Percentiles rank a stretch among this genome's conserved stretches.
phyloP scores from a whole-genome alignment of 371 early-diverging fungal species.

The Mortierella sp. region DNA sequence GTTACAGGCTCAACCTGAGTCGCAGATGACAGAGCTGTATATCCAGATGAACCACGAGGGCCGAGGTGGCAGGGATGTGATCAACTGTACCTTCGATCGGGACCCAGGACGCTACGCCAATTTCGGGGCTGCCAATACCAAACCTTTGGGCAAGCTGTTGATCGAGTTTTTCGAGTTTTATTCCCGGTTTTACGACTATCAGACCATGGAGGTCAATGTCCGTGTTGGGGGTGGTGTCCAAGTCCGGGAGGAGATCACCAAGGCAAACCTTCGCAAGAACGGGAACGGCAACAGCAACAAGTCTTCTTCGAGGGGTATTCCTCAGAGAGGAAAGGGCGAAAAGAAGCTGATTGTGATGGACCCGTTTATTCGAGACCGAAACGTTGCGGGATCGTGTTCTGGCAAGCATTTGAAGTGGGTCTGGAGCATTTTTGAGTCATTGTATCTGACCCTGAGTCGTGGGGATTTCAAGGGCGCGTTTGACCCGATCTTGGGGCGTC shows the following conservation, averaged over 20 bases:
- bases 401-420: slow-evolving; percentile 26
- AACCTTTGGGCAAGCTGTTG: slow-evolving; percentile 46
- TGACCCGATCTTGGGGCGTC: slow-evolving; percentile 4
- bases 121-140: slow-evolving; percentile 42
- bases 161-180: slow-evolving; percentile 53
- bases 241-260: slow-evolving; percentile 15
- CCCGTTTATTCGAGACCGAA: slow-evolving; percentile 46
- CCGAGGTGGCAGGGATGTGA: slow-evolving; percentile 14
- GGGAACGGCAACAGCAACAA: not conserved
- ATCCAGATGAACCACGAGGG: slow-evolving; percentile 31
- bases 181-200: slow-evolving; percentile 48
- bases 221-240: slow-evolving; percentile 42
- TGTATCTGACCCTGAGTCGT: slow-evolving; percentile 33
- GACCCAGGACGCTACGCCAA: slow-evolving; percentile 23
- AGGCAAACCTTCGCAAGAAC: slow-evolving; percentile 3
- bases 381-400: slow-evolving; percentile 35
- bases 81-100: slow-evolving; percentile 47
- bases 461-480: slow-evolving; percentile 31
- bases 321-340: slow-evolving; percentile 26
- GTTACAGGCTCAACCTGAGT: slow-evolving; percentile 32
- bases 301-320: not conserved
- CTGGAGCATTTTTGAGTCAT: slow-evolving; percentile 39
- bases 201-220: slow-evolving; percentile 53
- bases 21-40: slow-evolving; percentile 23
- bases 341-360: slow-evolving; percentile 51